Conservation (phyloP, 2,329 filamentous ascomycete species). For the Lojkania enalia region DNA sequence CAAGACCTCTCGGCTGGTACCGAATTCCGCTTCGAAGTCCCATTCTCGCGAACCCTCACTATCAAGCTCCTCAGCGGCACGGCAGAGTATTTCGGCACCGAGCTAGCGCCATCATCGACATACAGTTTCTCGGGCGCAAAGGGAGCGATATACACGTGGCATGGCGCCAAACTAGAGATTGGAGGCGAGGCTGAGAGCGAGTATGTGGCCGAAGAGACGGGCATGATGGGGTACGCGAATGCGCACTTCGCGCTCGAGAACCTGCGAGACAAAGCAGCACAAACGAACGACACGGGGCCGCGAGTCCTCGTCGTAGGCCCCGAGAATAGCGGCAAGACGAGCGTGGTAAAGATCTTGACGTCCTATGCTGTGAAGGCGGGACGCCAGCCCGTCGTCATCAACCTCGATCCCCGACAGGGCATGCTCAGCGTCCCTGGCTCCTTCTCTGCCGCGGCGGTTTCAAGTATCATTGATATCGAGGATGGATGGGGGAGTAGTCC, state of each 20-base stretch:
- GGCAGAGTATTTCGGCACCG: slow-evolving; percentile 92
- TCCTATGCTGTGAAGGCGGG: slow-evolving; percentile 77
- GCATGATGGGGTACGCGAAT: slow-evolving; percentile 79
- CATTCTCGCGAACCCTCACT: slow-evolving; percentile 38
- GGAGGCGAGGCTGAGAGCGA: slow-evolving; percentile 69
- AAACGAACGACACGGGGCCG: slow-evolving; percentile 61
- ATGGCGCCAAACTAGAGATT: slow-evolving; percentile 84
- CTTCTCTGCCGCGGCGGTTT: slow-evolving; percentile 83
- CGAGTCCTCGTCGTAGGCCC: slow-evolving; percentile 83
- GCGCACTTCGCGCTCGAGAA: slow-evolving; percentile 84
- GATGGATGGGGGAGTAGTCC: slow-evolving; percentile 89
- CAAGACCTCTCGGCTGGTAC: slow-evolving; percentile 51
- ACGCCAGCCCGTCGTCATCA: slow-evolving; percentile 78
- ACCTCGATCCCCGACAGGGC: slow-evolving; percentile 77
- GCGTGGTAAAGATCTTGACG: slow-evolving; percentile 73
- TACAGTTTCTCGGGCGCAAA: slow-evolving; percentile 84
- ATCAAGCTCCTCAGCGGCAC: slow-evolving; percentile 74
- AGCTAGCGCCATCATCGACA: slow-evolving; percentile 77
- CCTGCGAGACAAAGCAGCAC: slow-evolving; percentile 64
- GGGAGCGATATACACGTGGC: slow-evolving; percentile 88
- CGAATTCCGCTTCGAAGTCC: slow-evolving; percentile 51
- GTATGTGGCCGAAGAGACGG: slow-evolving; percentile 76
- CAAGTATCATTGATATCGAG: slow-evolving; percentile 83
- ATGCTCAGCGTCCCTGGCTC: slow-evolving; percentile 66
- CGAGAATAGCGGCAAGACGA: slow-evolving; percentile 80